phyloP scores from a whole-genome alignment of 2,329 filamentous ascomycete species.

The Fusarium oxysporum region DNA sequence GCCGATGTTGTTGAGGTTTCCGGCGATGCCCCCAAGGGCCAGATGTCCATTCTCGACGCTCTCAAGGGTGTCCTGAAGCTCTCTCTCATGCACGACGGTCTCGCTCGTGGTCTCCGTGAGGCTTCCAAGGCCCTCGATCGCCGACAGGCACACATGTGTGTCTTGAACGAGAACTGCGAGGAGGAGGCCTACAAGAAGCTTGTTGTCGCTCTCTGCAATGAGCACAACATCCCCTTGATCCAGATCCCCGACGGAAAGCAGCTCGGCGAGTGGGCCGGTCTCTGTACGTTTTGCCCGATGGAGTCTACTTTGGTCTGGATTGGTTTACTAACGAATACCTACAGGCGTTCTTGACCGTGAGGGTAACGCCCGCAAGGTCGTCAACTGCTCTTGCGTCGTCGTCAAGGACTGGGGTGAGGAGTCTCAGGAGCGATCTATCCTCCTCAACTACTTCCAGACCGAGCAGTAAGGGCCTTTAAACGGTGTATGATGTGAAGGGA shows the following conservation, averaged over 20 bases:
- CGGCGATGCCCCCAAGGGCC: constrained; percentile 89
- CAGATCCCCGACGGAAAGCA: constrained; percentile 99
- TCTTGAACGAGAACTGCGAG: constrained; percentile 99
- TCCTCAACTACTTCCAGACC: constrained; percentile 99
- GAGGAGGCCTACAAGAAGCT: constrained; percentile 99
- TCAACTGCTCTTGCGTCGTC: constrained; percentile 99
- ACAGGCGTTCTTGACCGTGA: constrained; percentile 97
- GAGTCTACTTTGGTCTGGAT: background rate
- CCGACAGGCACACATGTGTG: constrained; percentile 99
- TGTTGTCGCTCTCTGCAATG: constrained; percentile 96
- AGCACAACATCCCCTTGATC: constrained; percentile 99
- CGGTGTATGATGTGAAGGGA: constrained; percentile 52
- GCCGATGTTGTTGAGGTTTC: constrained; percentile 94
- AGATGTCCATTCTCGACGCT: constrained; percentile 98
- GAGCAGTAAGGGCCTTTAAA: constrained; percentile 66
- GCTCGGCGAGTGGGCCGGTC: constrained; percentile 99
- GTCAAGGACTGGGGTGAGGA: constrained; percentile 99
- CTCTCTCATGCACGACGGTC: constrained; percentile 98
- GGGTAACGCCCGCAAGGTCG: constrained; percentile 99
- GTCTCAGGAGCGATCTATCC: constrained; percentile 97
- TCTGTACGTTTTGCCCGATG: constrained; percentile 77
- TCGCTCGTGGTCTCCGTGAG: constrained; percentile 97
- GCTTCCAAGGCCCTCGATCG: constrained; percentile 98
- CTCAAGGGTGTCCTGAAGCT: constrained; percentile 99
- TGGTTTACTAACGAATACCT: constrained; percentile 47